These are phyloP conservation scores for Thelephora aurantiotincta DNA, from an alignment of 768 basidiomycete species.

Conservation along the genomic window DNA sequence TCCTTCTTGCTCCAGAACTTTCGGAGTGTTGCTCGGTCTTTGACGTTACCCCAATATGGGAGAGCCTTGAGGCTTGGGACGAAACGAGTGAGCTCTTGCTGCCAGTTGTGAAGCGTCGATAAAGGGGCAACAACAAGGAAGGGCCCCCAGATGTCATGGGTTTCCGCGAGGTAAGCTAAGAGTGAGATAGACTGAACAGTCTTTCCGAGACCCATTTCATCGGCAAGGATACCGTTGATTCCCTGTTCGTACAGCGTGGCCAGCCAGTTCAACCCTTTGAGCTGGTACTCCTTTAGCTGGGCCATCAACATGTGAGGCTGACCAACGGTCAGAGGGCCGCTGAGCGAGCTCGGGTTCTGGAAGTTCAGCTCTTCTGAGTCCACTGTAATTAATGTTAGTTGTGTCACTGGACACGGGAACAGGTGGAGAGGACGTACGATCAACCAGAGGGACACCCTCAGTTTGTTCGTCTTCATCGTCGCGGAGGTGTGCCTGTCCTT, in stretches of 20 bases:
- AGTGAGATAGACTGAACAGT: conserved; percentile 98
- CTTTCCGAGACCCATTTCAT: conserved; percentile 97
- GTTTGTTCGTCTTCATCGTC: conserved; percentile 26
- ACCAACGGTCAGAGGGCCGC: conserved; percentile 68
- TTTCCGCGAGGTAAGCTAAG: conserved; percentile 90
- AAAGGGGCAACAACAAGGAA: conserved; percentile 97
- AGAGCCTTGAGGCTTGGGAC: conserved; percentile 88
- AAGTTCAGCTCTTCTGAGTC: conserved; percentile 97
- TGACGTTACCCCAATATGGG: conserved; percentile 97
- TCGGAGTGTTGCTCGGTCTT: conserved; percentile 85
- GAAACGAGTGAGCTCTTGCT: conserved; percentile 94
- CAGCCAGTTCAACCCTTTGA: conserved; percentile 97
- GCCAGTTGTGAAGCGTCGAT: conserved; percentile 98
- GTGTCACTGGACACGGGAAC: background rate
- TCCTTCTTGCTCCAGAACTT: conserved; percentile 99
- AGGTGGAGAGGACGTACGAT: conserved; percentile 38
- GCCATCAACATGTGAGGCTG: conserved; percentile 97
- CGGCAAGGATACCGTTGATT: conserved; percentile 97
- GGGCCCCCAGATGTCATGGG: conserved; percentile 97
- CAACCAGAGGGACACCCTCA: conserved; percentile 39
- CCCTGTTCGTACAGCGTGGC: conserved; percentile 97
- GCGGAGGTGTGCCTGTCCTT: conserved; percentile 29
- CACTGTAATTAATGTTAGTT: conserved; percentile 28
- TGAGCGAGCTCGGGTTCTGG: conserved; percentile 91
- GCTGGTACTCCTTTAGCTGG: conserved; percentile 93